Percentiles rank a stretch among this genome's conserved stretches.
phyloP scores from a whole-genome alignment of 257 asterid genomes.

The Mitragyna speciosa region DNA sequence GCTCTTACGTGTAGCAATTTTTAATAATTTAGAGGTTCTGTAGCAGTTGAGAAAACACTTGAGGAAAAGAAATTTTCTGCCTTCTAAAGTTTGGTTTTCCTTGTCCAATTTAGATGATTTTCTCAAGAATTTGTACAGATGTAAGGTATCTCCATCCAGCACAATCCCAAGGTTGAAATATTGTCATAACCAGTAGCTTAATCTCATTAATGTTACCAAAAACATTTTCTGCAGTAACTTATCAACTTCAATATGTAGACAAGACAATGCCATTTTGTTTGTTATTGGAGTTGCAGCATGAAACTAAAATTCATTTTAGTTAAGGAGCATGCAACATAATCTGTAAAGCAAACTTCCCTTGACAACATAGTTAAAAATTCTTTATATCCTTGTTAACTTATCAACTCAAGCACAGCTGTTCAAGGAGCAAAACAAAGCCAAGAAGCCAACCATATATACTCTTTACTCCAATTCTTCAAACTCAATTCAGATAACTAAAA shows the following conservation, averaged over 20 bases:
- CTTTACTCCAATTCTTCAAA: not conserved
- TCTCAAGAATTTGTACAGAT: not conserved
- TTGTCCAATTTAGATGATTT: not conserved
- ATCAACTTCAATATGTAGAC: not conserved
- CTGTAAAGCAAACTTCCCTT: not conserved
- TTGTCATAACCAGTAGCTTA: not conserved
- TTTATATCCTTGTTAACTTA: not conserved
- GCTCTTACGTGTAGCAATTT: not conserved
- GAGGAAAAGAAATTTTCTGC: not conserved
- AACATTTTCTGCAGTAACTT: not conserved
- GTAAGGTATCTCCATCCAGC: not conserved
- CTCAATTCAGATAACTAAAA: not conserved
- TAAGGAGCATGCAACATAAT: not conserved
- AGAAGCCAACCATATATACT: not conserved
- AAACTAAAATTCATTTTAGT: not conserved
- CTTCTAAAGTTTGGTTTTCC: not conserved
- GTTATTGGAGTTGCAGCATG: not conserved
- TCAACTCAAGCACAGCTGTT: no score
- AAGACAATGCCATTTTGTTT: not conserved
- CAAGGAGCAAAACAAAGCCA: not conserved
- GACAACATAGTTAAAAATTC: not conserved
- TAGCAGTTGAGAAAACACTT: not conserved
- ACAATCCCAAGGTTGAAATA: not conserved
- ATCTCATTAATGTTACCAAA: not conserved
- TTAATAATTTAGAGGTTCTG: not conserved